Percentiles rank a stretch among this genome's conserved stretches.
phyloP scores from a whole-genome alignment of 192 early-diverging fungal genomes.

The Backusella morwellensis region DNA sequence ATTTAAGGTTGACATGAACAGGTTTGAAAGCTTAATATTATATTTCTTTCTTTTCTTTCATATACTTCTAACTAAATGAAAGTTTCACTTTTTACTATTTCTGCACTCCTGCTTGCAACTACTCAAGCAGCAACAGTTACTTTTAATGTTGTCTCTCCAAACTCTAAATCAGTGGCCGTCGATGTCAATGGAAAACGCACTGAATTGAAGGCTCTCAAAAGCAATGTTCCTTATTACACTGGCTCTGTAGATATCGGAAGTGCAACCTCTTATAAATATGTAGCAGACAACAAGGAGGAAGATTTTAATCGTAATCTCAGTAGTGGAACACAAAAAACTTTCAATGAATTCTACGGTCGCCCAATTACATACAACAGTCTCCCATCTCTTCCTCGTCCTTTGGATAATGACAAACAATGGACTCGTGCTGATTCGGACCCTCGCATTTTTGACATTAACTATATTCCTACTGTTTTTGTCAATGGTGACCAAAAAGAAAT shows the following conservation, averaged over 20 bases:
- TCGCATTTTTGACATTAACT: slow-evolving; percentile 41
- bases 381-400: slow-evolving; percentile 37
- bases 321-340: slow-evolving; percentile 25
- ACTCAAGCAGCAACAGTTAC: slow-evolving; percentile 32
- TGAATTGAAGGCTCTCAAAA: slow-evolving; percentile 26
- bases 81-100: neutral
- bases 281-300: slow-evolving; percentile 24
- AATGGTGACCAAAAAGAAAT: slow-evolving; percentile 25
- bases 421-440: slow-evolving; percentile 8
- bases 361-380: slow-evolving; percentile 44
- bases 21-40: neutral
- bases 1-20: neutral
- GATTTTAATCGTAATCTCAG: slow-evolving; percentile 30
- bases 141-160: slow-evolving; percentile 41
- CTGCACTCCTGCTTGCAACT: slow-evolving; percentile 18
- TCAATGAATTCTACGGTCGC: slow-evolving; percentile 40
- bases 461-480: slow-evolving; percentile 45
- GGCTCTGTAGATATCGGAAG: slow-evolving; percentile 29
- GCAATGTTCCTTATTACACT: slow-evolving; percentile 32
- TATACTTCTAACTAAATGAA: neutral
- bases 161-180: slow-evolving; percentile 30
- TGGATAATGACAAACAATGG: slow-evolving; percentile 33
- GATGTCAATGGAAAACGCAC: slow-evolving; percentile 27
- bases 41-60: neutral
- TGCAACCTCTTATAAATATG: slow-evolving; percentile 37